Evolutionary conservation across 768 basidiomycete genomes (phyloP).

Genomic region (Lentinula edodes): DNA sequence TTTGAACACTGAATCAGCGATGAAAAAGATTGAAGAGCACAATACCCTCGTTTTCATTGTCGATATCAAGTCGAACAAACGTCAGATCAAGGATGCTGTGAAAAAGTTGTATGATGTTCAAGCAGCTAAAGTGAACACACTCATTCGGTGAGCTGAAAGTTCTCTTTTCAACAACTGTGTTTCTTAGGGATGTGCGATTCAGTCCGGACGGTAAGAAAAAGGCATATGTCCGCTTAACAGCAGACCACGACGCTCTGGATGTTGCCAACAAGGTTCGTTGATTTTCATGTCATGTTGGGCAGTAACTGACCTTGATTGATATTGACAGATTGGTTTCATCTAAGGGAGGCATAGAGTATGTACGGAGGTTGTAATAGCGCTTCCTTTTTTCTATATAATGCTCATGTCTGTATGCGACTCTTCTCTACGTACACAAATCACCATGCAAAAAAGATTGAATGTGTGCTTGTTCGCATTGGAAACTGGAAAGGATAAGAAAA

Average conservation of each 20-base stretch:
- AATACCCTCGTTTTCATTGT: slow-evolving; percentile 99
- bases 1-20: slow-evolving; percentile 92
- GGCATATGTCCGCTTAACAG: slow-evolving; percentile 92
- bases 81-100: slow-evolving; percentile 98
- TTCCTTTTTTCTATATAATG: neutral
- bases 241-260: slow-evolving; percentile 96
- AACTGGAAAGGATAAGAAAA: no score
- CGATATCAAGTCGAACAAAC: slow-evolving; percentile 93
- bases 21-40: slow-evolving; percentile 99
- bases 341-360: slow-evolving; percentile 30
- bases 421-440: neutral
- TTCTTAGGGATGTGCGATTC: neutral
- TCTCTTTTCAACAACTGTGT: neutral
- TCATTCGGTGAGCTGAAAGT: slow-evolving; percentile 72
- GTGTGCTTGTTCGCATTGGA: no score
- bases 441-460: no score
- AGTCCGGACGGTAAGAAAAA: slow-evolving; percentile 99
- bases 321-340: slow-evolving; percentile 84
- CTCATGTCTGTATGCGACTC: neutral
- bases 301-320: neutral
- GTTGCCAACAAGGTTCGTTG: slow-evolving; percentile 88
- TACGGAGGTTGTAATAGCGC: neutral
- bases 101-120: slow-evolving; percentile 99
- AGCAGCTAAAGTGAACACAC: slow-evolving; percentile 94
- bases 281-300: neutral